Percentiles rank a stretch among this genome's conserved stretches.
phyloP scores from a whole-genome alignment of 768 basidiomycete species.

The Sporobolomyces phaffii region DNA sequence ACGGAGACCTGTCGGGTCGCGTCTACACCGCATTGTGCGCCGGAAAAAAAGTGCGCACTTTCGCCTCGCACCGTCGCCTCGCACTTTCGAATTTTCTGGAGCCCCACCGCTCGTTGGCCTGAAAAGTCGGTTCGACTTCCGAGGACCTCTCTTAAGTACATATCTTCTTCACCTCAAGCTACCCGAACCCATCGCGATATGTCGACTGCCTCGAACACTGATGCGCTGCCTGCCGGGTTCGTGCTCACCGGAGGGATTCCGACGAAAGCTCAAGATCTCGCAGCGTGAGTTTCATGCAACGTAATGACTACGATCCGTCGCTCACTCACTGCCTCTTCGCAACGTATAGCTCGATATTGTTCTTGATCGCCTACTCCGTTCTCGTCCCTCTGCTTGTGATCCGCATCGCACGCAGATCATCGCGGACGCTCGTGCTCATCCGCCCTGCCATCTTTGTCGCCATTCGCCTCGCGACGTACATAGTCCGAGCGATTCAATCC shows the following conservation, averaged over 20 bases:
- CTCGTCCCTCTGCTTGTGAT: background rate
- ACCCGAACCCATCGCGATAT: background rate
- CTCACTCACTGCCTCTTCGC: no score
- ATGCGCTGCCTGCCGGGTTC: background rate
- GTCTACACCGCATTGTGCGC: no score
- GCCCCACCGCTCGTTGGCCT: background rate
- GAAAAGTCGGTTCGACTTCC: background rate
- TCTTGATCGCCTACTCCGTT: conserved; percentile 2
- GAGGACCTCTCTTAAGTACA: background rate
- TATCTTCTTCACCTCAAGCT: background rate
- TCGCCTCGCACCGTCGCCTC: conserved; percentile 5
- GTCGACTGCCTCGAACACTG: background rate
- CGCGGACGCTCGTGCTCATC: background rate
- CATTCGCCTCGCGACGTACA: conserved; percentile 19
- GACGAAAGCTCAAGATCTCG: conserved; percentile 8
- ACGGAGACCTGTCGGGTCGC: no score
- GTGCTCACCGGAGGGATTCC: conserved; percentile 25
- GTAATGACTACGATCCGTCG: no score
- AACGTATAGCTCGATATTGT: conserved; percentile 20
- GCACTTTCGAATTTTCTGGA: background rate
- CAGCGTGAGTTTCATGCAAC: conserved; percentile 10
- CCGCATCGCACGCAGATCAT: background rate
- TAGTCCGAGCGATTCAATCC: conserved; percentile 37
- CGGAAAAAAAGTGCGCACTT: no score
- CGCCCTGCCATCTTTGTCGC: conserved; percentile 9